These are phyloP conservation scores for Pilobolus umbonatus DNA, from an alignment of 192 early-diverging fungal species.

Conservation along the genomic window DNA sequence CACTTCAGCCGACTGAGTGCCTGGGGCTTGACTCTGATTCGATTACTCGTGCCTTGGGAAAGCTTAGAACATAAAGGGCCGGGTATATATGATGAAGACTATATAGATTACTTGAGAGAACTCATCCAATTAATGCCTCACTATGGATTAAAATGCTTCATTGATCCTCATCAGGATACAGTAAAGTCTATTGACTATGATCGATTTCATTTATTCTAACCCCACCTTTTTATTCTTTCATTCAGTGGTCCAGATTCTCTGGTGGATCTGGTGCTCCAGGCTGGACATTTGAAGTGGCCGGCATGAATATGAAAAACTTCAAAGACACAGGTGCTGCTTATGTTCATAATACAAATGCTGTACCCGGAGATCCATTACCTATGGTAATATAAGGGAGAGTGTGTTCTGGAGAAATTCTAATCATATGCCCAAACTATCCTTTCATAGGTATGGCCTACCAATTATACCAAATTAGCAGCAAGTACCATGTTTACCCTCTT, in stretches of 20 bases:
- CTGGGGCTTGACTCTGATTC: constrained; percentile 81
- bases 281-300: constrained; percentile 83
- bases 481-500: constrained; percentile 86
- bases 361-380: constrained; percentile 41
- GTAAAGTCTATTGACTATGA: constrained; percentile 25
- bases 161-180: constrained; percentile 88
- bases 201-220: background rate
- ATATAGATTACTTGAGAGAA: constrained; percentile 67
- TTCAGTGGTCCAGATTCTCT: constrained; percentile 63
- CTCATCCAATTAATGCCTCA: constrained; percentile 61
- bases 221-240: background rate
- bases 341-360: constrained; percentile 63
- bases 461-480: constrained; percentile 79
- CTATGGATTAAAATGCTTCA: constrained; percentile 80
- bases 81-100: constrained; percentile 79
- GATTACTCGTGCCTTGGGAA: constrained; percentile 80
- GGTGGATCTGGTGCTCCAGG: constrained; percentile 82
- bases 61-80: constrained; percentile 74
- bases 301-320: constrained; percentile 68
- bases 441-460: constrained; percentile 78
- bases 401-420: background rate
- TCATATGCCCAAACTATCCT: constrained; percentile 1
- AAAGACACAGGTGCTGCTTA: constrained; percentile 74
- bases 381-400: constrained; percentile 18
- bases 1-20: constrained; percentile 67